Conservation (phyloP, 768 basidiomycete genomes). For the Russula dissimulans region DNA sequence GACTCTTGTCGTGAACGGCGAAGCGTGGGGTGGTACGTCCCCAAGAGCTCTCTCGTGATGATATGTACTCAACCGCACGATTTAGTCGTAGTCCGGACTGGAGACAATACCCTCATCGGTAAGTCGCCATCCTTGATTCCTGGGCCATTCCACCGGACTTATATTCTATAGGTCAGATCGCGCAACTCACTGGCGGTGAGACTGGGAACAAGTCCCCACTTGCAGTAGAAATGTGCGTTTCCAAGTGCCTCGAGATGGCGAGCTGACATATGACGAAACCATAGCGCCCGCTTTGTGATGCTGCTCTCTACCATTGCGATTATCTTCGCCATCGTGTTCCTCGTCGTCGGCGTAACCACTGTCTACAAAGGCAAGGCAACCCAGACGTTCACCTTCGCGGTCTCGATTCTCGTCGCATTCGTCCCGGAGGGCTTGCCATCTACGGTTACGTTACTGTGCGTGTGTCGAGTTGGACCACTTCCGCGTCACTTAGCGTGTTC, state of each 20-base stretch:
- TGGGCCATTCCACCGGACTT: not conserved
- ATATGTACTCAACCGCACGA: not conserved
- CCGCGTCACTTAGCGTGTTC: not conserved
- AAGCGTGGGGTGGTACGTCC: constrained; percentile 54
- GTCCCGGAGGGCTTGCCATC: constrained; percentile 58
- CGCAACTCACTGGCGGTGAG: constrained; percentile 54
- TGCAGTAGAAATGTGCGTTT: constrained; percentile 48
- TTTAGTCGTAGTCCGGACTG: constrained; percentile 57
- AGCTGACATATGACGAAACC: not conserved
- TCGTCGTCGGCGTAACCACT: constrained; percentile 55
- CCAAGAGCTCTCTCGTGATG: not conserved
- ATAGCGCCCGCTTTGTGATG: constrained; percentile 49
- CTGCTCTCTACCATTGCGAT: constrained; percentile 55
- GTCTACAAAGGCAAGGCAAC: constrained; percentile 55
- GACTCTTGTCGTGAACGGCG: constrained; percentile 60
- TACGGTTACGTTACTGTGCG: constrained; percentile 50
- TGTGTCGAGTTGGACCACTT: not conserved
- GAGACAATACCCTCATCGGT: constrained; percentile 60
- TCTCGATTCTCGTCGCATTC: constrained; percentile 52
- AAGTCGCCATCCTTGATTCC: constrained; percentile 3
- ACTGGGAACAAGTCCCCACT: constrained; percentile 56
- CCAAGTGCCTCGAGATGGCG: constrained; percentile 12
- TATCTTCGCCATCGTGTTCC: constrained; percentile 53
- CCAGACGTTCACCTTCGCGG: constrained; percentile 52
- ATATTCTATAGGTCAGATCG: constrained; percentile 48